Evolutionary conservation across 1,139 yeast genomes (phyloP), one percentile per base, ranked within the genome.

Genomic region (Lodderomyces pseudojiufengensis): DNA sequence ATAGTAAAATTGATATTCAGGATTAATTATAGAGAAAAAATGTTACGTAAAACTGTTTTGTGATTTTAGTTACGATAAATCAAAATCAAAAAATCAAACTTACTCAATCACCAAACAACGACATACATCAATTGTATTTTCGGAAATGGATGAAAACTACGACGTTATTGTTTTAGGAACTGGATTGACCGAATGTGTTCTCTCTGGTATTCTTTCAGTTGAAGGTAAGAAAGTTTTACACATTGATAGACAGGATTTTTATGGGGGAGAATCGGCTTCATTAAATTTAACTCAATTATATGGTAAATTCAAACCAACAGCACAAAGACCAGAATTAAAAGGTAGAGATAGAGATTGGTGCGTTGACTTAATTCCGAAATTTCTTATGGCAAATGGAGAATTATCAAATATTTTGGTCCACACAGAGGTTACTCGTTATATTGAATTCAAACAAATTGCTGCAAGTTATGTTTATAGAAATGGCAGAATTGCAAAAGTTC

Each of bases 271-370:
- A 57, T 73, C 80, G 21, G 84, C 87, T 9, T 78, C 84, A 28
- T 66, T 80, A 45, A 78, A 76, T 52, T 67, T 80, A 45, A 63
- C 78, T 33, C 75, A 84, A 60, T 64, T 84, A 47, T 84, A 81
- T 60, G 54, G 69, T 43, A 83, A 83, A 57, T 83, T 83, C 63
- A 81, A 80, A 59, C 90, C 90, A 26, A 47, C 68, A 7, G 67
- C 76, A 29, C 85, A 83, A 49, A 73, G 78, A 44, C 87, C 94
- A 13, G 85, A 81, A 43, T 68, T 78, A 46, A 75, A 80, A 41
- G 98, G 98, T 33, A 78, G 95, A 51, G 96, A 88, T 55, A 77
- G 98, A 48, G 98, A 92, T 61, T 92, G 98, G 97, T 88, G 95
- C 61, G 90, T 92, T 39, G 99, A 92, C 57, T 73, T 92, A 66